Conservation (phyloP, 2,329 filamentous ascomycete species). For the Phialocephala sp. region DNA sequence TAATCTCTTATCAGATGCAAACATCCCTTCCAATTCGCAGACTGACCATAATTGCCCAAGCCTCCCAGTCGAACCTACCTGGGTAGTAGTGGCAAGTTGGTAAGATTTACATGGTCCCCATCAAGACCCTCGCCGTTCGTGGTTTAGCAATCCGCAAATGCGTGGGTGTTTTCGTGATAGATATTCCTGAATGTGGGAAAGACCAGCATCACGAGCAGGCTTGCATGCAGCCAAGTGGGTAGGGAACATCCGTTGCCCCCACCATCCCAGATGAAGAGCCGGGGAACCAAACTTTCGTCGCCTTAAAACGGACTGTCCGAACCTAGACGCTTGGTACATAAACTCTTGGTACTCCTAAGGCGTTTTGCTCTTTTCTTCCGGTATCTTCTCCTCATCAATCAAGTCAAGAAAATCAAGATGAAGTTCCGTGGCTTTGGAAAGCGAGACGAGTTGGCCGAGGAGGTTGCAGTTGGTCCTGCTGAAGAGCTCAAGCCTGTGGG, state of each 20-base stretch:
- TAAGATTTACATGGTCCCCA: too few species aligned
- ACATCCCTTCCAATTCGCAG: neutral
- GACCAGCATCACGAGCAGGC: neutral
- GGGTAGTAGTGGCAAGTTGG: too few species aligned
- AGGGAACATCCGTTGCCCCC: neutral
- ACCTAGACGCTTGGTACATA: neutral
- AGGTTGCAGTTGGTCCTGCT: slow-evolving; percentile 20
- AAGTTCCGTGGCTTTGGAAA: slow-evolving; percentile 25
- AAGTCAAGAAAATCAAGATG: slow-evolving; percentile 17
- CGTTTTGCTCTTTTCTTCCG: neutral
- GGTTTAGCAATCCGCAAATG: neutral
- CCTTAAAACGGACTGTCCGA: neutral
- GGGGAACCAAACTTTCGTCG: neutral
- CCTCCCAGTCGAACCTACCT: too few species aligned
- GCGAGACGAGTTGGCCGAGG: slow-evolving; percentile 21
- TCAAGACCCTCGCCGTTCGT: too few species aligned
- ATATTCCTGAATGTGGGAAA: neutral
- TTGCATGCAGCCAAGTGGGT: neutral
- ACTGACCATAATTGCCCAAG: too few species aligned
- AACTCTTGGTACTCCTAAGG: neutral
- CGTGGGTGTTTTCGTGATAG: neutral
- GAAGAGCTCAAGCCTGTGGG: neutral
- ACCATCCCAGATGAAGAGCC: too few species aligned
- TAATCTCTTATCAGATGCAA: slow-evolving; percentile 8
- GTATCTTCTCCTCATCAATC: neutral